Conservation (phyloP, 1,284 basidiomycete species). For the Phlebopus sp. region DNA sequence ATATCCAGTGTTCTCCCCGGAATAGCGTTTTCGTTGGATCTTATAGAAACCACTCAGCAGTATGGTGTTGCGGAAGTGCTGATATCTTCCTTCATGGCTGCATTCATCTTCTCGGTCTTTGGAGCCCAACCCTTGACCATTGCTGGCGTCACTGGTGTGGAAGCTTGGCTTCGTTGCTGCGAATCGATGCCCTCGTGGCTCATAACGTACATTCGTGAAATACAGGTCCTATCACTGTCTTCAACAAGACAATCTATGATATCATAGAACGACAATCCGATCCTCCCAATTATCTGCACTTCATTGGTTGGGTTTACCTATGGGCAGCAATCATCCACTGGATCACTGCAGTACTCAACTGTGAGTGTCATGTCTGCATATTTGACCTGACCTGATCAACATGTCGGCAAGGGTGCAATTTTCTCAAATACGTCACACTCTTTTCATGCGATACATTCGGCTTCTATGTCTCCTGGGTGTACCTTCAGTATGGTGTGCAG, state of each 20-base stretch:
- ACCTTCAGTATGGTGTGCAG: constrained; percentile 88
- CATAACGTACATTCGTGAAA: constrained; percentile 1
- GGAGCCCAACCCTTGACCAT: constrained; percentile 92
- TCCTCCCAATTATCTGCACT: constrained; percentile 77
- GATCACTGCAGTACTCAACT: constrained; percentile 82
- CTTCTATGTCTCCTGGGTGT: constrained; percentile 87
- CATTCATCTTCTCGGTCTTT: constrained; percentile 88
- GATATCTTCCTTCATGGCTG: constrained; percentile 81
- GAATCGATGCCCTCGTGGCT: not conserved
- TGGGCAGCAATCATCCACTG: constrained; percentile 95
- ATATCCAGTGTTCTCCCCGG: constrained; percentile 73
- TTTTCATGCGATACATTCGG: constrained; percentile 95
- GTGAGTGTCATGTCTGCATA: constrained; percentile 37
- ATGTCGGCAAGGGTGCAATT: constrained; percentile 65
- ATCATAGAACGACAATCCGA: constrained; percentile 61
- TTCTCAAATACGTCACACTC: constrained; percentile 83
- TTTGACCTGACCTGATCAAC: constrained; percentile 5
- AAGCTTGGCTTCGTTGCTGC: constrained; percentile 1
- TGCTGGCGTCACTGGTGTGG: constrained; percentile 85
- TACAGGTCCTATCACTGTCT: constrained; percentile 84
- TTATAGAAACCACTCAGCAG: constrained; percentile 87
- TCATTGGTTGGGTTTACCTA: constrained; percentile 89
- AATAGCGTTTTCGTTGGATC: constrained; percentile 89
- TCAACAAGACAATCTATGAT: constrained; percentile 88
- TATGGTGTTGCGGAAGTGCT: constrained; percentile 91